Evolutionary conservation across 768 basidiomycete genomes (phyloP).

Genomic region (Lentinus brumalis): DNA sequence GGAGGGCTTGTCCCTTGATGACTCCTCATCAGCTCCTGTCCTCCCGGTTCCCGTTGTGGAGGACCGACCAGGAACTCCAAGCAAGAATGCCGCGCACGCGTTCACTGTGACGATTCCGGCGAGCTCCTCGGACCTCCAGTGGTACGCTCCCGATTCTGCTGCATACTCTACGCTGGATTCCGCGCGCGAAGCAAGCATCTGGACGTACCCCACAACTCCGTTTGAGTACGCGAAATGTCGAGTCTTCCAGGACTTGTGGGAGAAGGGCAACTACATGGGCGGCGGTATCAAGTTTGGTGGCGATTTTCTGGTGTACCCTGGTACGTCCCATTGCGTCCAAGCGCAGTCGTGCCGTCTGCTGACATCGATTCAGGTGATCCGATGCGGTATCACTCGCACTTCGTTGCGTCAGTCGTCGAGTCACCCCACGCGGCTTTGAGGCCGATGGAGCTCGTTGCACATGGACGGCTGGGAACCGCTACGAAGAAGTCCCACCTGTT

Average conservation of each 20-base stretch:
- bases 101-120: constrained; percentile 71
- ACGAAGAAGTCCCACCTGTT: constrained; percentile 96
- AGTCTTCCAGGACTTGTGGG: constrained; percentile 81
- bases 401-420: constrained; percentile 80
- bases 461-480: constrained; percentile 92
- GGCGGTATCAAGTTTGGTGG: constrained; percentile 93
- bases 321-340: constrained; percentile 43
- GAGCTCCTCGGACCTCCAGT: constrained; percentile 59
- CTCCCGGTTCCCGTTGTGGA: background rate
- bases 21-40: background rate
- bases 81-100: constrained; percentile 13
- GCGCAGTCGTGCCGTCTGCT: background rate
- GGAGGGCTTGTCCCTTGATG: constrained; percentile 17
- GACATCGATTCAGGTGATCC: constrained; percentile 69
- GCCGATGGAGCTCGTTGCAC: constrained; percentile 95
- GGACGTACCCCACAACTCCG: constrained; percentile 70
- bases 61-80: constrained; percentile 19
- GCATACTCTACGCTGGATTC: constrained; percentile 57
- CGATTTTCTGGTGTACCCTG: constrained; percentile 95
- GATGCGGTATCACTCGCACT: constrained; percentile 95
- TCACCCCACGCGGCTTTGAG: constrained; percentile 59
- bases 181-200: constrained; percentile 70
- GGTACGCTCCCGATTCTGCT: constrained; percentile 57
- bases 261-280: constrained; percentile 85
- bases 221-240: constrained; percentile 74